phyloP scores from a whole-genome alignment of 1,139 yeast species.

The Yamadazyma sp. region DNA sequence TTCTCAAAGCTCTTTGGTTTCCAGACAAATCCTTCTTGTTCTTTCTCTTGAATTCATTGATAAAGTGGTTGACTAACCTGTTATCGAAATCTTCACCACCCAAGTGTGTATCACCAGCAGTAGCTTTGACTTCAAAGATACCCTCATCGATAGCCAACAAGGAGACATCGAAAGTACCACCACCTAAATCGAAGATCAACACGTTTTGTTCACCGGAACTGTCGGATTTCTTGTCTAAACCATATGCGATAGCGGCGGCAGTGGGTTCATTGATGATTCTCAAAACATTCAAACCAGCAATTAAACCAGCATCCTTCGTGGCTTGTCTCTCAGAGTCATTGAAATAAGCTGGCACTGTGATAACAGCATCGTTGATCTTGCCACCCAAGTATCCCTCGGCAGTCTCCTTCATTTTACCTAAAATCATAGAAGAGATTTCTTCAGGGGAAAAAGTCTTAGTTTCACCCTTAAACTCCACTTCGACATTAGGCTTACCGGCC shows the following conservation, averaged over 20 bases:
- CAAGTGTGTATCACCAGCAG: slow-evolving; percentile 98
- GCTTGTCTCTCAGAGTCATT: slow-evolving; percentile 64
- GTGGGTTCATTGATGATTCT: slow-evolving; percentile 63
- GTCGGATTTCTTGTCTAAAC: slow-evolving; percentile 67
- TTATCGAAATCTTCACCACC: slow-evolving; percentile 78
- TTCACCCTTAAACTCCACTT: slow-evolving; percentile 68
- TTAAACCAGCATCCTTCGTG: slow-evolving; percentile 60
- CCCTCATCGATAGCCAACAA: slow-evolving; percentile 91
- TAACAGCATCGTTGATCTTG: slow-evolving; percentile 65
- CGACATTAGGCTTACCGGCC: slow-evolving; percentile 59
- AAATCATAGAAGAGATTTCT: slow-evolving; percentile 67
- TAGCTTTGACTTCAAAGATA: slow-evolving; percentile 94
- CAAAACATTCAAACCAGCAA: slow-evolving; percentile 59
- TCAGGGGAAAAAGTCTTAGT: slow-evolving; percentile 64
- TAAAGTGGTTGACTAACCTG: slow-evolving; percentile 35
- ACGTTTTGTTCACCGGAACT: slow-evolving; percentile 70
- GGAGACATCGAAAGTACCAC: slow-evolving; percentile 98
- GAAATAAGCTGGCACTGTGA: slow-evolving; percentile 66
- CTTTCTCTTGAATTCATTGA: slow-evolving; percentile 40
- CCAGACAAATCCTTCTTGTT: slow-evolving; percentile 36
- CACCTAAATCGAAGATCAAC: slow-evolving; percentile 92
- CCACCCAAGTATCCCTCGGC: slow-evolving; percentile 64
- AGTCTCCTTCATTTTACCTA: slow-evolving; percentile 64
- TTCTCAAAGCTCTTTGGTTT: slow-evolving; percentile 41
- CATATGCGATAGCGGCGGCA: slow-evolving; percentile 63